phyloP scores from a whole-genome alignment of 108 stramenopile species.

The Discostella stelligeroides region DNA sequence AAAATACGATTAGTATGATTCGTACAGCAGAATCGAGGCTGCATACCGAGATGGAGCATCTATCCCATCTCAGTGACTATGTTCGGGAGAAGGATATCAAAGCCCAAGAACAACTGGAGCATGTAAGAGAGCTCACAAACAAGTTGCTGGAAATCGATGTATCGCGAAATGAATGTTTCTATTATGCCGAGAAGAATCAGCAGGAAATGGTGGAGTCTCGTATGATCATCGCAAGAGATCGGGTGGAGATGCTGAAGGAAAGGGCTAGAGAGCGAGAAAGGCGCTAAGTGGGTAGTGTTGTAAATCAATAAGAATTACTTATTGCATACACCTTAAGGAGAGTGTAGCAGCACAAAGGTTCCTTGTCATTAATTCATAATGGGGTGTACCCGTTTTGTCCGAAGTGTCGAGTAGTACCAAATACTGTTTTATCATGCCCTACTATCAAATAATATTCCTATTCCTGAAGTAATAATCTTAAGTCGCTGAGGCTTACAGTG shows the following conservation, averaged over 20 bases:
- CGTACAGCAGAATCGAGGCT: slow-evolving; percentile 24
- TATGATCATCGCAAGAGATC: slow-evolving; percentile 16
- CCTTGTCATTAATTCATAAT: too few relatives aligned
- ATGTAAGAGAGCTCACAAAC: slow-evolving; percentile 14
- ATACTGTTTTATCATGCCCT: too few relatives aligned
- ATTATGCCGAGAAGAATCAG: slow-evolving; percentile 11
- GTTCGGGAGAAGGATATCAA: slow-evolving; percentile 31
- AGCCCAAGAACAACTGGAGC: slow-evolving; percentile 27
- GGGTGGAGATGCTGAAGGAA: slow-evolving; percentile 37
- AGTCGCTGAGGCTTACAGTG: too few relatives aligned
- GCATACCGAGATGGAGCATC: slow-evolving; percentile 12
- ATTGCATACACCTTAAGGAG: too few relatives aligned
- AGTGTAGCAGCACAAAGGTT: too few relatives aligned
- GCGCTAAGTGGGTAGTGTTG: too few relatives aligned
- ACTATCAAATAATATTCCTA: too few relatives aligned
- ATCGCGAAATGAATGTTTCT: neutral
- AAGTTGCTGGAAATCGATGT: slow-evolving; percentile 14
- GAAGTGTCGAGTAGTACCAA: too few relatives aligned
- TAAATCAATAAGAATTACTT: too few relatives aligned
- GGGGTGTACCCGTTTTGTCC: too few relatives aligned
- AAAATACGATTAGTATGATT: slow-evolving; percentile 13
- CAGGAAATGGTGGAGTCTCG: slow-evolving; percentile 18
- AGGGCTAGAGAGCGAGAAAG: slow-evolving; percentile 17
- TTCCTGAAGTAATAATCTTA: too few relatives aligned
- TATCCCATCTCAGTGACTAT: slow-evolving; percentile 32